A percentile compares a stretch with the other conserved stretches of the same genome.
These are phyloP conservation scores for Neopestalotiopsis sp. DNA, from an alignment of 2,329 filamentous ascomycete genomes.

Conservation along the genomic window DNA sequence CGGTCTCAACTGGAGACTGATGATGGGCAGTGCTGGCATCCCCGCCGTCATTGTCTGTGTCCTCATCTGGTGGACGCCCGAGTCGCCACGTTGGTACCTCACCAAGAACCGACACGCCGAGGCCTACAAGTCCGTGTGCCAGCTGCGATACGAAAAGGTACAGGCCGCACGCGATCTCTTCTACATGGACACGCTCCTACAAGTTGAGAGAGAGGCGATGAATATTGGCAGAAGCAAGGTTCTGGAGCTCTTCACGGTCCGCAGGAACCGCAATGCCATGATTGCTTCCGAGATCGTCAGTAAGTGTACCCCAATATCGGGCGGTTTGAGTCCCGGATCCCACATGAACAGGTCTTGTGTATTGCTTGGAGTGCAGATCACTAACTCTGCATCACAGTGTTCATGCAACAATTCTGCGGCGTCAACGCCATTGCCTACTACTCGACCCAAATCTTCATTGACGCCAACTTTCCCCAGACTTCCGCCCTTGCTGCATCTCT, in stretches of 20 bases:
- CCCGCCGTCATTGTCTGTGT: constrained; percentile 62
- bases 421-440: constrained; percentile 56
- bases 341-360: too few relatives aligned
- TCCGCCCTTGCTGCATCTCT: constrained; percentile 64
- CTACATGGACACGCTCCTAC: constrained; percentile 62
- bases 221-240: constrained; percentile 54
- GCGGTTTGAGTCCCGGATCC: too few relatives aligned
- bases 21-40: constrained; percentile 71
- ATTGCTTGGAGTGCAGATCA: too few relatives aligned
- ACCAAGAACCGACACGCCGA: constrained; percentile 51
- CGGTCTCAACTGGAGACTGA: constrained; percentile 70
- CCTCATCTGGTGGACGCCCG: constrained; percentile 52
- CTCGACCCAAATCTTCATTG: constrained; percentile 64
- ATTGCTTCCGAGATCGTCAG: constrained; percentile 65
- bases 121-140: constrained; percentile 52
- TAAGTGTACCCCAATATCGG: too few relatives aligned
- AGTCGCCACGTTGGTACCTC: constrained; percentile 43
- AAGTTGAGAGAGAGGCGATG: constrained; percentile 60
- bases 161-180: constrained; percentile 63
- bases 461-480: constrained; percentile 57
- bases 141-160: constrained; percentile 55
- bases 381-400: constrained; percentile 44
- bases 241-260: constrained; percentile 63
- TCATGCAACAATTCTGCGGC: constrained; percentile 60
- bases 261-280: constrained; percentile 66